A percentile compares a stretch with the other conserved stretches of the same genome.
Evolutionary conservation across 352 stramenopile species (phyloP).

Genomic region (Globisporangium paddicum): DNA sequence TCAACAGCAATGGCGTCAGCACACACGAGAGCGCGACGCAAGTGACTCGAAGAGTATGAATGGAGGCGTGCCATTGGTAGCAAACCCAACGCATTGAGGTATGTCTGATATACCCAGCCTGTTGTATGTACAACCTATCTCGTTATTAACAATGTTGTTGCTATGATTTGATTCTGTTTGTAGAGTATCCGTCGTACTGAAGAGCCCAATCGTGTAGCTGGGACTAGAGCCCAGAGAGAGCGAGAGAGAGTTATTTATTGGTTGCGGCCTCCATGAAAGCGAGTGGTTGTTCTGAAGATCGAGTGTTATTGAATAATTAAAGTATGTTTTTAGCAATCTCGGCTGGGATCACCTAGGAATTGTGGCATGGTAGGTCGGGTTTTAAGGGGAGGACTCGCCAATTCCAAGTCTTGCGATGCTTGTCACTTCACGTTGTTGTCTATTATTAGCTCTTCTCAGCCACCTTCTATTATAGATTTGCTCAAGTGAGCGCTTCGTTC

Average conservation of each 20-base stretch:
- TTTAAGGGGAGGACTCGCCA: not conserved
- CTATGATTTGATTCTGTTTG: not conserved
- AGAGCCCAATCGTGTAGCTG: not conserved
- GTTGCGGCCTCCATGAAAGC: not conserved
- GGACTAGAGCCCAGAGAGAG: not conserved
- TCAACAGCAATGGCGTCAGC: not conserved
- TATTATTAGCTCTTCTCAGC: not conserved
- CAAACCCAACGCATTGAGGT: not conserved
- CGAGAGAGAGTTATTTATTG: not conserved
- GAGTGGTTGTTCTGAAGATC: too few relatives aligned
- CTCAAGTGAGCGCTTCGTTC: not conserved
- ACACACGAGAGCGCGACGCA: not conserved
- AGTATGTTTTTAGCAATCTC: not conserved
- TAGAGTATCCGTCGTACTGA: conserved; percentile 5
- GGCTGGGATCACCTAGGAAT: not conserved
- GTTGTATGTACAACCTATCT: too few relatives aligned
- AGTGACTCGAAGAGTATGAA: not conserved
- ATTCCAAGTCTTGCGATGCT: not conserved
- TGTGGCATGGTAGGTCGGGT: not conserved
- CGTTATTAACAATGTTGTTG: not conserved
- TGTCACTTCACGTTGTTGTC: not conserved
- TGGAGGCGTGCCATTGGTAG: not conserved
- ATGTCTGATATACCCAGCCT: not conserved
- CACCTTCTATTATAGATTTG: not conserved
- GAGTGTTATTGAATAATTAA: too few relatives aligned